Conservation (phyloP, 2,329 filamentous ascomycete genomes). For the Nectriaceae sp. region DNA sequence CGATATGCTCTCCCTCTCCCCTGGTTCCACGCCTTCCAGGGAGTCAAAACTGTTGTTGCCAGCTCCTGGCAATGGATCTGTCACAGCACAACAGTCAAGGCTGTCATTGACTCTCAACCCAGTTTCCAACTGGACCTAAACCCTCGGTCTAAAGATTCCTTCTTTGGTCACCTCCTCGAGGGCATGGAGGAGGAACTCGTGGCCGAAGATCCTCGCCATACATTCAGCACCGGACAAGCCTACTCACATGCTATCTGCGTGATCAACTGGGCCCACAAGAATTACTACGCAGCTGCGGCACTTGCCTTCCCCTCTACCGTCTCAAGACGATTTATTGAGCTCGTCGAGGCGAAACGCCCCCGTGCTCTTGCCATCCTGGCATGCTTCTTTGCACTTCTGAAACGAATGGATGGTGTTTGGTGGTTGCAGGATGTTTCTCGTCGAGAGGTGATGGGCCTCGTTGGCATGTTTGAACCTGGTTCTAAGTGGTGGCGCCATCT, state of each 20-base stretch:
- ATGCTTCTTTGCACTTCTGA: conserved; percentile 67
- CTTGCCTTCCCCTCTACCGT: conserved; percentile 67
- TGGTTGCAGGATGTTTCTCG: conserved; percentile 69
- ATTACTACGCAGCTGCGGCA: conserved; percentile 58
- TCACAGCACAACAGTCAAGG: conserved; percentile 56
- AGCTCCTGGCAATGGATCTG: conserved; percentile 66
- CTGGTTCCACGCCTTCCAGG: conserved; percentile 69
- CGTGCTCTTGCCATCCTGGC: conserved; percentile 65
- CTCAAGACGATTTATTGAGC: conserved; percentile 60
- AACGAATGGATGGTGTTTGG: conserved; percentile 64
- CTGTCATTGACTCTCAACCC: conserved; percentile 65
- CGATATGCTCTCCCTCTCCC: conserved; percentile 61
- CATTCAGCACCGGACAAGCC: conserved; percentile 46
- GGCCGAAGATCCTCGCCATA: conserved; percentile 32
- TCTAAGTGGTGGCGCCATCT: conserved; percentile 63
- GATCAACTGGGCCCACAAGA: conserved; percentile 66
- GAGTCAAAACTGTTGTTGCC: conserved; percentile 65
- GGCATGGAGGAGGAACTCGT: conserved; percentile 58
- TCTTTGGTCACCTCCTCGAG: conserved; percentile 62
- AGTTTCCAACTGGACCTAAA: conserved; percentile 62
- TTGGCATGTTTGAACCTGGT: conserved; percentile 58
- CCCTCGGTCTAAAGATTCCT: conserved; percentile 50
- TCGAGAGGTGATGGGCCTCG: conserved; percentile 65
- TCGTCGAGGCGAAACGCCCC: conserved; percentile 59
- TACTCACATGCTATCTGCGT: conserved; percentile 67